A percentile compares a stretch with the other conserved stretches of the same genome.
Evolutionary conservation across 2,329 filamentous ascomycete species (phyloP).

Genomic region (Pestalotiopsis sp.): DNA sequence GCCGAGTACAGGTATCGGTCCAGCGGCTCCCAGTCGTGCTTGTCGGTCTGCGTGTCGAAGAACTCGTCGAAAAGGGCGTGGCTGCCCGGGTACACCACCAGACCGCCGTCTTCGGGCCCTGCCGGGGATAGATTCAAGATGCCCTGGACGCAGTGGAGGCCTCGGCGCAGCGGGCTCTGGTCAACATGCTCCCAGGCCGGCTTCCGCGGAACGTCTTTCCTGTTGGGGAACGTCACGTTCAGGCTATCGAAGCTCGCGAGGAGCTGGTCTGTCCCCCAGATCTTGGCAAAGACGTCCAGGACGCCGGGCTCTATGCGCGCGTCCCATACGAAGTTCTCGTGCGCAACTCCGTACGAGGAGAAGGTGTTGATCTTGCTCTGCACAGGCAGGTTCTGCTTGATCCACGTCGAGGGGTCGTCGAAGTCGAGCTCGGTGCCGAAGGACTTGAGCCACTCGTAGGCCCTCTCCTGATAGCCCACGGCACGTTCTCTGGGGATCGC

Average conservation of each 20-base stretch:
- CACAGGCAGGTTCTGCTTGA: conserved; percentile 37
- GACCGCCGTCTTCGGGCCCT: conserved; percentile 39
- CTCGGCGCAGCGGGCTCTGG: conserved; percentile 27
- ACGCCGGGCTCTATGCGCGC: conserved; percentile 39
- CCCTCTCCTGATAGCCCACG: conserved; percentile 32
- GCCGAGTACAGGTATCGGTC: conserved; percentile 34
- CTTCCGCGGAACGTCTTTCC: conserved; percentile 27
- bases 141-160: conserved; percentile 33
- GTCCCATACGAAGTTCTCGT: conserved; percentile 44
- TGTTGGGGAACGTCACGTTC: conserved; percentile 41
- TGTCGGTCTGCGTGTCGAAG: conserved; percentile 29
- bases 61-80: conserved; percentile 35
- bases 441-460: conserved; percentile 22
- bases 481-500: conserved; percentile 44
- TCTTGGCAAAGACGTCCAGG: conserved; percentile 39
- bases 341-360: conserved; percentile 32
- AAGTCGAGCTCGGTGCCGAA: conserved; percentile 24
- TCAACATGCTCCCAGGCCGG: conserved; percentile 39
- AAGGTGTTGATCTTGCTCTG: conserved; percentile 34
- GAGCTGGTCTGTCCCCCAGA: conserved; percentile 42
- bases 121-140: conserved; percentile 32
- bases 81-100: conserved; percentile 35
- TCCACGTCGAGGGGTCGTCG: conserved; percentile 36
- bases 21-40: conserved; percentile 26
- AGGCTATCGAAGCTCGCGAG: conserved; percentile 48